Evolutionary conservation across 2,329 filamentous ascomycete genomes (phyloP).

Genomic region (Aspergillus caelatus): DNA sequence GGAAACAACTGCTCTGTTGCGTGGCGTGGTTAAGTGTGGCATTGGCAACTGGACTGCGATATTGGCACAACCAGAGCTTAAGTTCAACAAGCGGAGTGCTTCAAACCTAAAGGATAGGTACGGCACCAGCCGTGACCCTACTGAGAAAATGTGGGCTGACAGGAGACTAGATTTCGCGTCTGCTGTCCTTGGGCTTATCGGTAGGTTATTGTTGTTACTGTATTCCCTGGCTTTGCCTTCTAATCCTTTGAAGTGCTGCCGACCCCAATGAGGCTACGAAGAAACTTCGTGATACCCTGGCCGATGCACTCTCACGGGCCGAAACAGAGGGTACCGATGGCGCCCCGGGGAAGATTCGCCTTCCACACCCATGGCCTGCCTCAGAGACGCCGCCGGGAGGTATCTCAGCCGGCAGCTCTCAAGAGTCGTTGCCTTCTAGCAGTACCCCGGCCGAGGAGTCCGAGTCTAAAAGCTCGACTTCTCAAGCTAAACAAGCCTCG

Average conservation of each 20-base stretch:
- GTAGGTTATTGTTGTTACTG: conserved; percentile 21
- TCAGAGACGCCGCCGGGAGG: conserved; percentile 16
- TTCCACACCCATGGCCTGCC: conserved; percentile 28
- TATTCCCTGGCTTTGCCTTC: background rate
- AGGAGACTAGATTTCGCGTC: conserved; percentile 50
- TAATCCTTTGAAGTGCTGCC: conserved; percentile 22
- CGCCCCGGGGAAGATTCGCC: conserved; percentile 26
- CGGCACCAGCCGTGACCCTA: background rate
- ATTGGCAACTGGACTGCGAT: conserved; percentile 69
- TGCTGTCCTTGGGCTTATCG: conserved; percentile 55
- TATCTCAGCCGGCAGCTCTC: conserved; percentile 17
- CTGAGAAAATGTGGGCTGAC: conserved; percentile 2
- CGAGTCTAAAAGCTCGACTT: conserved; percentile 14
- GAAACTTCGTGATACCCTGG: conserved; percentile 40
- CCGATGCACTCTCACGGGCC: conserved; percentile 35
- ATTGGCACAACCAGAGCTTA: conserved; percentile 57
- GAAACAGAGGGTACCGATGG: conserved; percentile 30
- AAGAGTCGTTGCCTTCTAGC: conserved; percentile 23
- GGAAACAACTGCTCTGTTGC: conserved; percentile 61
- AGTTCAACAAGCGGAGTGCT: conserved; percentile 61
- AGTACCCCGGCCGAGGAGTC: conserved; percentile 22
- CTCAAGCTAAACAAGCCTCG: conserved; percentile 19
- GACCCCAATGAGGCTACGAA: conserved; percentile 42
- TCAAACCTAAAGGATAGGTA: conserved; percentile 66
- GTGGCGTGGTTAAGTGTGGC: conserved; percentile 62